These are phyloP conservation scores for Fusarium pilosicola DNA, from an alignment of 2,329 filamentous ascomycete species.

Conservation along the genomic window DNA sequence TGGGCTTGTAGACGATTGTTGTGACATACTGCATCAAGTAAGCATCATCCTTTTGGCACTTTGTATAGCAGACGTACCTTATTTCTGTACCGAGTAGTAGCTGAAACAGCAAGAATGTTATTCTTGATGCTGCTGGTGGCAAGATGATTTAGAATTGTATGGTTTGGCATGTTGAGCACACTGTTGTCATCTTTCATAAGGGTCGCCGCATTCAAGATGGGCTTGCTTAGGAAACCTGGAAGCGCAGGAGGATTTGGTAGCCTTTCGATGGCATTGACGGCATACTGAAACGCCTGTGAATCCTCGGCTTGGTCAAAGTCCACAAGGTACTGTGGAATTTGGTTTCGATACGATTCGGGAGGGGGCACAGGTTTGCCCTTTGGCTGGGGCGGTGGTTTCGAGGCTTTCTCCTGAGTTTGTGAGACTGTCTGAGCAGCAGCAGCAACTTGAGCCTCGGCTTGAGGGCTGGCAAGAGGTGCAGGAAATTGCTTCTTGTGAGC, in stretches of 20 bases:
- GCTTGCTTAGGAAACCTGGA: slow-evolving; percentile 91
- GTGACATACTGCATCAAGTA: slow-evolving; percentile 80
- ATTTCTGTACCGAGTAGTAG: slow-evolving; percentile 95
- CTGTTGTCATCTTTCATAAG: slow-evolving; percentile 98
- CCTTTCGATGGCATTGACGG: slow-evolving; percentile 78
- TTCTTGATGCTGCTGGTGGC: slow-evolving; percentile 99
- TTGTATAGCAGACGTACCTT: slow-evolving; percentile 69
- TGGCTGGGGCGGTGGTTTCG: slow-evolving; percentile 46
- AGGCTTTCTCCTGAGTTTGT: slow-evolving; percentile 11
- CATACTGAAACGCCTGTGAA: slow-evolving; percentile 76
- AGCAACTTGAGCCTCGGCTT: slow-evolving; percentile 35
- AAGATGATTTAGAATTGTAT: slow-evolving; percentile 95
- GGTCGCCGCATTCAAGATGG: slow-evolving; percentile 89
- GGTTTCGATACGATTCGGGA: slow-evolving; percentile 71
- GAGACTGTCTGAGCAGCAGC: slow-evolving; percentile 11
- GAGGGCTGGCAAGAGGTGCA: slow-evolving; percentile 47
- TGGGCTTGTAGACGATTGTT: slow-evolving; percentile 96
- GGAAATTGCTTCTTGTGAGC: slow-evolving; percentile 50
- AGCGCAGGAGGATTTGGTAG: slow-evolving; percentile 85
- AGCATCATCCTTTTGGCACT: slow-evolving; percentile 2
- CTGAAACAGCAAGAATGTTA: slow-evolving; percentile 92
- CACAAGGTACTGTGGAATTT: slow-evolving; percentile 84
- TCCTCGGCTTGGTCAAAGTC: slow-evolving; percentile 91
- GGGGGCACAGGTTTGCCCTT: slow-evolving; percentile 67
- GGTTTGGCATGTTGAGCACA: slow-evolving; percentile 95